These are phyloP conservation scores for Penicillium sp. DNA, from an alignment of 2,329 filamentous ascomycete species.

Conservation along the genomic window DNA sequence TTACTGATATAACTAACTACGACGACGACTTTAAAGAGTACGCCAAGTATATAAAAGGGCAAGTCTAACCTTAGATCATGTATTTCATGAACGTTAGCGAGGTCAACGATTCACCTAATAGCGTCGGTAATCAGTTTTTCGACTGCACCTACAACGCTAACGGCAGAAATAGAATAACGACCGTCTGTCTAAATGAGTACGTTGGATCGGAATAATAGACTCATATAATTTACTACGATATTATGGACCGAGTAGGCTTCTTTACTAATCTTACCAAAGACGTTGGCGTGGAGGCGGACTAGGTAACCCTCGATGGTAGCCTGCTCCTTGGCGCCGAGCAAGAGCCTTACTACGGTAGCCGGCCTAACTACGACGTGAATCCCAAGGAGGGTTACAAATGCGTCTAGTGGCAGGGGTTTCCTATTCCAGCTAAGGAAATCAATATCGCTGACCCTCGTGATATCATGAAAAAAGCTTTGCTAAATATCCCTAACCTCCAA, in stretches of 20 bases:
- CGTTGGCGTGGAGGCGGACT: background rate
- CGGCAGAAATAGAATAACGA: background rate
- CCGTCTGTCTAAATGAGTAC: background rate
- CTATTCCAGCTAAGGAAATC: background rate
- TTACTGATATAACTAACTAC: background rate
- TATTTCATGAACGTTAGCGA: background rate
- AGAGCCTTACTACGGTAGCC: background rate
- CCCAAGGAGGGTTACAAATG: too few species aligned
- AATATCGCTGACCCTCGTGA: background rate
- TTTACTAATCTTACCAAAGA: background rate
- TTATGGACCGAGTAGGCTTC: background rate
- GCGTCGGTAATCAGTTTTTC: background rate
- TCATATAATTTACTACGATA: background rate
- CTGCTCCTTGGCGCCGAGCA: background rate
- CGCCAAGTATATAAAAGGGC: background rate
- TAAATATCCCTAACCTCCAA: background rate
- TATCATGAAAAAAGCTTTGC: background rate
- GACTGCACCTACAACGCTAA: background rate
- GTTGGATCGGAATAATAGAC: background rate
- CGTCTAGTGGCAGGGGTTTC: background rate
- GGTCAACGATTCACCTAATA: background rate
- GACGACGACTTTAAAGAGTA: background rate
- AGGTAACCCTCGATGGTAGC: background rate
- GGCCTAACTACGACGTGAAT: too few species aligned
- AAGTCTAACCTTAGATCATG: background rate